These are phyloP conservation scores for Anthoceros angustus DNA, from an alignment of 225 moss, liverwort and hornwort species.

Conservation along the genomic window DNA sequence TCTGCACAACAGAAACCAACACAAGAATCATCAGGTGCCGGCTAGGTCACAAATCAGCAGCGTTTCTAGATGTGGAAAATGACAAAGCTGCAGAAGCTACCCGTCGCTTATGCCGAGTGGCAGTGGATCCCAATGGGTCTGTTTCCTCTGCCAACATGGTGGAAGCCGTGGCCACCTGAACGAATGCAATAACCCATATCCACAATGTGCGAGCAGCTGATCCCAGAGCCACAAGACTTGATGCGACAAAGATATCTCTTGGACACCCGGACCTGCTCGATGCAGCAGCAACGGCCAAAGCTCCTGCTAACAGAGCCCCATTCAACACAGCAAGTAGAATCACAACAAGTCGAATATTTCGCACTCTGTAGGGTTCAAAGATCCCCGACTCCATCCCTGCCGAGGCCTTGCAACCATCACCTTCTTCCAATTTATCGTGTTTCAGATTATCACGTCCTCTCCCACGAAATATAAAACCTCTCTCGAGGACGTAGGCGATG, in stretches of 20 bases:
- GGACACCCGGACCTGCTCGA: constrained; percentile 30
- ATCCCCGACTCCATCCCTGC: neutral
- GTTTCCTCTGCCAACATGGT: constrained; percentile 50
- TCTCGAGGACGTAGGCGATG: no score
- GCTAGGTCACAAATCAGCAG: neutral
- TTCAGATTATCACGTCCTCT: neutral
- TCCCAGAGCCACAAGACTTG: constrained; percentile 22
- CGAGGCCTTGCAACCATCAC: neutral
- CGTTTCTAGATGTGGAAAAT: neutral
- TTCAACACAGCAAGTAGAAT: constrained; percentile 32
- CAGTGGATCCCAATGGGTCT: constrained; percentile 10
- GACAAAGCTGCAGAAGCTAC: constrained; percentile 19
- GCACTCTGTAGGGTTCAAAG: constrained; percentile 10
- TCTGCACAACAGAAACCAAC: constrained; percentile 27
- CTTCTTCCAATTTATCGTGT: neutral
- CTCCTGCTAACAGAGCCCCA: constrained; percentile 13
- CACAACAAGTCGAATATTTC: constrained; percentile 41
- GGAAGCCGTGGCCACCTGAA: constrained; percentile 54
- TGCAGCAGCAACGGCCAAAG: constrained; percentile 23
- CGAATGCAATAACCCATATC: constrained; percentile 44
- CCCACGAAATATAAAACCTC: no score
- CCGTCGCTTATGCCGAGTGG: constrained; percentile 29
- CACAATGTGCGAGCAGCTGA: constrained; percentile 41
- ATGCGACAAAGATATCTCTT: constrained; percentile 15
- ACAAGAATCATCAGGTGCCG: neutral